Base-by-base conservation (phyloP, 257 asterid genomes). In the Cordia subcordata region DNA sequence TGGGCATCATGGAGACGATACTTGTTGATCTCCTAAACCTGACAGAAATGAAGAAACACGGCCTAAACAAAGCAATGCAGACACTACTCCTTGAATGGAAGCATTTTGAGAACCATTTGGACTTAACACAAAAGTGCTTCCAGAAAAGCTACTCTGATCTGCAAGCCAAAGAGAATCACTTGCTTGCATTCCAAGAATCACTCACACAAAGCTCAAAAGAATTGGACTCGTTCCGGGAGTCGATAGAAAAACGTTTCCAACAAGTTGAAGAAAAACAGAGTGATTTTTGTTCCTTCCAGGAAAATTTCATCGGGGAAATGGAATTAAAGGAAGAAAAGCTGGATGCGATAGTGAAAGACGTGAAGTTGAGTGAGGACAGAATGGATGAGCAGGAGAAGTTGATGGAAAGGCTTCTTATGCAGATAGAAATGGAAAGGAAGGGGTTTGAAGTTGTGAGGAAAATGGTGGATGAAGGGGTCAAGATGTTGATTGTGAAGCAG, bases 131-230 rank as follows among this genome's bases (percentile, higher is more conserved):
- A 11, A 55, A 16, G 5, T 45, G 49, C 50, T 49, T 68, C 16
- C 8, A 16, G 21, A 40, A 62, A 49, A 6, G 63, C 45, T 21
- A 61, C 47, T 23, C 51, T 17, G 64, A 68, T 22, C 60, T 61
- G 8, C 52, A 62, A 47, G 39, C 32, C 14, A 56, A 33, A 50
- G 64, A 68, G 49, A 49, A 57, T 35, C 50, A 38, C 52, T 23
- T 68, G 63, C 13, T 23, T n/a, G 55, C 64, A n/a, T 38, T 55
- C 10, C 61, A 62, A 49, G 73, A 68, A 61, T 58, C 68, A 39
- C 20, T 20, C 5, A 13, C 16, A 12, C 33, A 23, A 22, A 50
- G 57, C 15, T 50, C 32, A 8, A 55, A 60, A 22, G 49, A 50
- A 19, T 11, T 62, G 13, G 56, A 62, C 44, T 23, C 42, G 13